These are phyloP conservation scores for Monilinia laxa DNA, from an alignment of 2,329 filamentous ascomycete species.

Conservation along the genomic window DNA sequence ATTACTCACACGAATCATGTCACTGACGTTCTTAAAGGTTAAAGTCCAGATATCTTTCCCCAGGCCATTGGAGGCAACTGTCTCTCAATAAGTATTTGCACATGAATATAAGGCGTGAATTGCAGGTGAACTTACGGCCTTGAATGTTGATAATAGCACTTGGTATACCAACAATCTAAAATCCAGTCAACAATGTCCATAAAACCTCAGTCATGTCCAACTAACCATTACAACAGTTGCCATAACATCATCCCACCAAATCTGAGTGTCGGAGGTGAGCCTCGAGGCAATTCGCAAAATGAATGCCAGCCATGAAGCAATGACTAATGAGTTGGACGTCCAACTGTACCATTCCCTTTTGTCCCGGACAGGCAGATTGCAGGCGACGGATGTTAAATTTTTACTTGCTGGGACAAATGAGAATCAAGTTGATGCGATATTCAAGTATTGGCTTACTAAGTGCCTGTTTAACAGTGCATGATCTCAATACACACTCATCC, in stretches of 20 bases:
- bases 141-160: constrained; percentile 11
- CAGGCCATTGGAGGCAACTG: constrained; percentile 26
- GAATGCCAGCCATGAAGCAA: constrained; percentile 14
- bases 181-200: background rate
- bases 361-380: constrained; percentile 8
- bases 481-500: constrained; percentile 1
- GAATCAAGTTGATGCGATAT: background rate
- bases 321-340: constrained; percentile 11
- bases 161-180: constrained; percentile 13
- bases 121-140: constrained; percentile 13
- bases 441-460: background rate
- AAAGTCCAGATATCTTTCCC: constrained; percentile 30
- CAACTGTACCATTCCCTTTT: background rate
- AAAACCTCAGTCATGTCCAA: background rate
- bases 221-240: constrained; percentile 17
- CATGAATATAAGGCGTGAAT: too few relatives aligned
- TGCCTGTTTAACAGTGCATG: constrained; percentile 15
- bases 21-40: constrained; percentile 24
- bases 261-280: background rate
- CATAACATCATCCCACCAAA: constrained; percentile 21
- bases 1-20: constrained; percentile 26
- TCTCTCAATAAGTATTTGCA: background rate
- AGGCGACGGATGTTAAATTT: constrained; percentile 16
- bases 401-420: constrained; percentile 10
- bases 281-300: constrained; percentile 11